Conservation (phyloP, 1,284 basidiomycete species). For the Sanguinoderma infundibulare region DNA sequence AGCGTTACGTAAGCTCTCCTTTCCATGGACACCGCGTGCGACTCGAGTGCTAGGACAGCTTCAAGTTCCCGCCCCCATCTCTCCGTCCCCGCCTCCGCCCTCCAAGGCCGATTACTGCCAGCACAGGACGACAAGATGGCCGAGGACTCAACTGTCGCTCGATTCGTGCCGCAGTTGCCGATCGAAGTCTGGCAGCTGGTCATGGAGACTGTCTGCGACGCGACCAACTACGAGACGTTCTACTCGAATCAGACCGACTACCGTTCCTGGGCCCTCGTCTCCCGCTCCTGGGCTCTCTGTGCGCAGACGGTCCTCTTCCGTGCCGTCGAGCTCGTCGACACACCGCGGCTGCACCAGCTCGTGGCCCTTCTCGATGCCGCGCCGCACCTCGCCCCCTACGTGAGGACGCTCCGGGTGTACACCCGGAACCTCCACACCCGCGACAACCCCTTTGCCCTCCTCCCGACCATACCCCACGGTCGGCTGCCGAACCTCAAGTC, state of each 20-base stretch:
- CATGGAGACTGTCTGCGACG: neutral
- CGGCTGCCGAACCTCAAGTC: neutral
- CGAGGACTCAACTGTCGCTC: neutral
- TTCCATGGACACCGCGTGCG: too few relatives aligned
- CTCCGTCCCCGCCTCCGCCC: neutral
- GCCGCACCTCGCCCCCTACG: neutral
- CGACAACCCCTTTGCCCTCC: neutral
- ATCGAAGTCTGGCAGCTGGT: constrained; percentile 1
- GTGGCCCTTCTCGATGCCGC: neutral
- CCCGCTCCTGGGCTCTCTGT: neutral
- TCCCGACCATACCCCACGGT: neutral
- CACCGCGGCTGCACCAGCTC: neutral
- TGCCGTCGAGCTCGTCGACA: neutral
- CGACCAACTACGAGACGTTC: neutral
- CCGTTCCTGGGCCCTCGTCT: neutral
- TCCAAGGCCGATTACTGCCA: neutral
- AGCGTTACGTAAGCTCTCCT: too few relatives aligned
- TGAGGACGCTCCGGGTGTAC: neutral
- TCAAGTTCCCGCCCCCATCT: too few relatives aligned
- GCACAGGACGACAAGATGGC: neutral
- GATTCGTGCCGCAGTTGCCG: neutral
- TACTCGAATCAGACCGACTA: neutral
- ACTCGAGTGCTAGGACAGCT: too few relatives aligned
- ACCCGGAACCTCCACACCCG: neutral
- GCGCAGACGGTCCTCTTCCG: neutral